A percentile compares a stretch with the other conserved stretches of the same genome.
These are phyloP conservation scores for Pascua guehoae DNA, from an alignment of 1,284 basidiomycete genomes.

Conservation along the genomic window DNA sequence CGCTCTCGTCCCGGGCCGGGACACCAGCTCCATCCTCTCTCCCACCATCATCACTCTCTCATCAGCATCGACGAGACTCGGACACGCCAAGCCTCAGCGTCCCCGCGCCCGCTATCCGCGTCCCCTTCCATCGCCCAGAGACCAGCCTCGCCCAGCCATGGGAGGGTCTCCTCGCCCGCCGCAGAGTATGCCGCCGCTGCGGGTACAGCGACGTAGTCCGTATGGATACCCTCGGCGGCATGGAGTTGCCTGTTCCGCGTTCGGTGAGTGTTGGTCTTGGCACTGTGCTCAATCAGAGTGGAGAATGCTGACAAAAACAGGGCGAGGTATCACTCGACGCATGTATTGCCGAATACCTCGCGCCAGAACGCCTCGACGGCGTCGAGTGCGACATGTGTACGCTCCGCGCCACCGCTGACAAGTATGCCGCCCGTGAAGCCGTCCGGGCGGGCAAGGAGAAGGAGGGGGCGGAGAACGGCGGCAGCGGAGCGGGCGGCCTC, in stretches of 20 bases:
- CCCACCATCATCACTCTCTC: background rate
- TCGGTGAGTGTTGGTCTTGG: conserved; percentile 27
- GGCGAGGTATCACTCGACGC: conserved; percentile 46
- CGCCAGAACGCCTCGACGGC: conserved; percentile 50
- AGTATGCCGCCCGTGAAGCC: conserved; percentile 33
- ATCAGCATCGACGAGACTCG: no score
- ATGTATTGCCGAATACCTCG: conserved; percentile 50
- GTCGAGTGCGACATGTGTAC: conserved; percentile 53
- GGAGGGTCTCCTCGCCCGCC: conserved; percentile 46
- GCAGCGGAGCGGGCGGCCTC: background rate
- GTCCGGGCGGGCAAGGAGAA: conserved; percentile 11
- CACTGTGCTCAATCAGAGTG: background rate
- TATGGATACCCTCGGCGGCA: conserved; percentile 45
- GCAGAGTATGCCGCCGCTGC: conserved; percentile 43
- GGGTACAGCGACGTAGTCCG: conserved; percentile 43
- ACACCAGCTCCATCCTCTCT: background rate
- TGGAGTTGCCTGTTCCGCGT: conserved; percentile 45
- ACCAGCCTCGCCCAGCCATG: conserved; percentile 37
- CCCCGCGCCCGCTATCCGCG: background rate
- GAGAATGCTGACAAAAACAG: conserved; percentile 28
- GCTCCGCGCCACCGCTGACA: conserved; percentile 40
- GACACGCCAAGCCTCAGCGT: no score
- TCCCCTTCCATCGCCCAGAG: conserved; percentile 3
- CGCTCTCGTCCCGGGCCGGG: background rate
- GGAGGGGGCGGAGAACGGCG: conserved; percentile 5